Conservation (phyloP, 441 rosid species). For the Euphorbia schlechtendalii region DNA sequence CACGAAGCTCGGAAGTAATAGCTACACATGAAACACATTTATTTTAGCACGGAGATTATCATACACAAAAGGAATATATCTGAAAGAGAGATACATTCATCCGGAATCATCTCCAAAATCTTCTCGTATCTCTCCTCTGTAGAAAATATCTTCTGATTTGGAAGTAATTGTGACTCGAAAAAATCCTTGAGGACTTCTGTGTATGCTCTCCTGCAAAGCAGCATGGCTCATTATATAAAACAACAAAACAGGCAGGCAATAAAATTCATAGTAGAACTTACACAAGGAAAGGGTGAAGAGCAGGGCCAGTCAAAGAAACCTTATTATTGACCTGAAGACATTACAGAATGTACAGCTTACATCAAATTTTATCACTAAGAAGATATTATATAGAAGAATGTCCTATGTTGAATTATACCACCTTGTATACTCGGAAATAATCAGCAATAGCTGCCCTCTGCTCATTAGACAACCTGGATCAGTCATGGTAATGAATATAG, state of each 20-base stretch:
- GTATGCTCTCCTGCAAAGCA: slow-evolving; percentile 72
- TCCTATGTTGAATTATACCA: slow-evolving; percentile 20
- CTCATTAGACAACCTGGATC: slow-evolving; percentile 74
- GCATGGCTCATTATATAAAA: slow-evolving; percentile 15
- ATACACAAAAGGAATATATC: slow-evolving; percentile 6
- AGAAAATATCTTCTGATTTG: slow-evolving; percentile 55
- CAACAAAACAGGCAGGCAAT: background rate
- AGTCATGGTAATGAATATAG: slow-evolving; percentile 13
- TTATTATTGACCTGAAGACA: slow-evolving; percentile 67
- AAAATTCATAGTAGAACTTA: slow-evolving; percentile 30
- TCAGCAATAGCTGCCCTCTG: slow-evolving; percentile 90
- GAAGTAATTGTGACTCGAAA: slow-evolving; percentile 69
- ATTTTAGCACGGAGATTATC: slow-evolving; percentile 5
- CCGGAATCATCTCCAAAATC: slow-evolving; percentile 83
- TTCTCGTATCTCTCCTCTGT: slow-evolving; percentile 80
- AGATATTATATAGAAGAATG: background rate
- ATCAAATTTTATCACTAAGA: slow-evolving; percentile 4
- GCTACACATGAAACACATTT: slow-evolving; percentile 32
- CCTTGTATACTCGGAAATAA: slow-evolving; percentile 81
- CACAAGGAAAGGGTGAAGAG: slow-evolving; percentile 87
- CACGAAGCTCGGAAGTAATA: slow-evolving; percentile 75
- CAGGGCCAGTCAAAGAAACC: slow-evolving; percentile 59
- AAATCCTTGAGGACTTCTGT: slow-evolving; percentile 59
- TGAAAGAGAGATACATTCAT: slow-evolving; percentile 44
- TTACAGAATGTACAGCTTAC: slow-evolving; percentile 8